Evolutionary conservation across 2,329 filamentous ascomycete species (phyloP).

Genomic region (Botryotinia globosa): DNA sequence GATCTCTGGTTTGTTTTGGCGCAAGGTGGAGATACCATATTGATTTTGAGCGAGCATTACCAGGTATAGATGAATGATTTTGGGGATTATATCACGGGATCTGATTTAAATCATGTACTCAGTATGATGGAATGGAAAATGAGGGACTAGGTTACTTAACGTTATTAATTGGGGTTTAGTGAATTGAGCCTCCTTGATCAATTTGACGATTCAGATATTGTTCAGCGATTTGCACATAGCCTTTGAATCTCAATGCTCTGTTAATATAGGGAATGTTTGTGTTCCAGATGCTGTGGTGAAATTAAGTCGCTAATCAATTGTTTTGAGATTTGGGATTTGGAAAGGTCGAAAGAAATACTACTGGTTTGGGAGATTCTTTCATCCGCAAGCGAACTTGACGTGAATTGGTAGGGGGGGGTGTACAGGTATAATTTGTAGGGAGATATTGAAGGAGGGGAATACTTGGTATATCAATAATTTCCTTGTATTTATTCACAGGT

Average conservation of each 20-base stretch:
- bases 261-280: neutral
- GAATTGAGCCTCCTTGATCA: neutral
- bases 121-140: neutral
- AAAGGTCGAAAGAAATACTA: neutral
- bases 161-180: neutral
- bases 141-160: neutral
- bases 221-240: neutral
- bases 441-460: no score
- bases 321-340: neutral
- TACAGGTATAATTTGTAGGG: no score
- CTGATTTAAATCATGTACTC: neutral
- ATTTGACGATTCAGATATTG: neutral
- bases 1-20: neutral
- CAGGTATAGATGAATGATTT: neutral
- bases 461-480: no score
- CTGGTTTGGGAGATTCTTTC: no score
- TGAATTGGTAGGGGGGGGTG: no score
- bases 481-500: no score
- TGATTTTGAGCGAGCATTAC: neutral
- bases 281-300: neutral
- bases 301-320: no score
- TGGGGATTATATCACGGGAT: neutral
- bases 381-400: no score
- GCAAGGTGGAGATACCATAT: conserved; percentile 8
- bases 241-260: neutral